phyloP scores from a whole-genome alignment of 108 stramenopile genomes.

The Cyclotella sp. region DNA sequence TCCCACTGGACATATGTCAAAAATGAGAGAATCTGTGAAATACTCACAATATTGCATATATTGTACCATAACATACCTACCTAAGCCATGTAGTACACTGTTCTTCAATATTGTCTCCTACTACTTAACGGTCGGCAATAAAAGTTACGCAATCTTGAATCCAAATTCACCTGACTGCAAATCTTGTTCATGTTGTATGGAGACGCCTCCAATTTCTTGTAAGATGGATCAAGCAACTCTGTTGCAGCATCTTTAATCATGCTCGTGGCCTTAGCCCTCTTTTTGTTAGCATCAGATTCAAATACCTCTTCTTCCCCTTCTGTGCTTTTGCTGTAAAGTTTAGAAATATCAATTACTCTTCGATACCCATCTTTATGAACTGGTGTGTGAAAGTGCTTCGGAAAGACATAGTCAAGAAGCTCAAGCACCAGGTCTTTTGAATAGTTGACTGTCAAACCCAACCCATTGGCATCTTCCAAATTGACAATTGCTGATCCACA shows the following conservation, averaged over 20 bases:
- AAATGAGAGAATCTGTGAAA: no score
- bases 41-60: no score
- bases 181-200: constrained; percentile 14
- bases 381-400: constrained; percentile 52
- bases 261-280: constrained; percentile 59
- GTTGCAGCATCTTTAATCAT: constrained; percentile 63
- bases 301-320: constrained; percentile 54
- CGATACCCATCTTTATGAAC: constrained; percentile 44
- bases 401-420: constrained; percentile 62
- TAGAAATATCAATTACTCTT: constrained; percentile 61
- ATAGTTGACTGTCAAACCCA: constrained; percentile 72
- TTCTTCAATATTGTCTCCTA: not conserved
- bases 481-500: constrained; percentile 67
- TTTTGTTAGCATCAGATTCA: constrained; percentile 66
- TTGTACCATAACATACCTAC: no score
- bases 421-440: constrained; percentile 55
- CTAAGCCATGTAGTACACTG: no score
- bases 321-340: constrained; percentile 77
- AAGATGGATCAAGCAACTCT: constrained; percentile 63
- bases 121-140: constrained; percentile 4
- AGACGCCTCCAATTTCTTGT: constrained; percentile 49
- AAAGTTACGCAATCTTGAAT: not conserved
- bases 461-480: constrained; percentile 41
- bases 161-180: constrained; percentile 5
- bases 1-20: no score